phyloP scores from a whole-genome alignment of 2,329 filamentous ascomycete species.

The Tympanopsis confertula region DNA sequence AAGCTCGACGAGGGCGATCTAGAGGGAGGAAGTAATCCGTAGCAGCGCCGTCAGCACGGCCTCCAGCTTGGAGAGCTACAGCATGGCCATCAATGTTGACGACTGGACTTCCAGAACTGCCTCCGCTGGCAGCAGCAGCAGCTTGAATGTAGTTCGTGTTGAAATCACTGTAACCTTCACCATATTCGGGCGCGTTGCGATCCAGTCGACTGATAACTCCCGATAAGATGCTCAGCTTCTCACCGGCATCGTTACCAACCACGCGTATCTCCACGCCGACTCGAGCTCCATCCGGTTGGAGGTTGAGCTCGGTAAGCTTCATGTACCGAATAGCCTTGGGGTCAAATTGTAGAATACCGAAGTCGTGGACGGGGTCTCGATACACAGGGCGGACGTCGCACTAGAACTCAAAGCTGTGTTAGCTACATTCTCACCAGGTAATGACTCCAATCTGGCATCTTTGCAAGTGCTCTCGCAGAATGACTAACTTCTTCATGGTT shows the following conservation, averaged over 20 bases:
- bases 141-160: constrained; percentile 95
- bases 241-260: constrained; percentile 94
- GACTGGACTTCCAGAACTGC: constrained; percentile 95
- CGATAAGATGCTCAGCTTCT: constrained; percentile 94
- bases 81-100: constrained; percentile 90
- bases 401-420: too few relatives aligned
- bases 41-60: constrained; percentile 83
- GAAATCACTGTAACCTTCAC: constrained; percentile 96
- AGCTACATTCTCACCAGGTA: too few relatives aligned
- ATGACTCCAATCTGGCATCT: too few relatives aligned
- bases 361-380: constrained; percentile 95
- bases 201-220: constrained; percentile 94
- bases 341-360: constrained; percentile 92
- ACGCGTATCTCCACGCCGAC: constrained; percentile 93
- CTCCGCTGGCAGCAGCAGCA: constrained; percentile 88
- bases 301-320: constrained; percentile 67
- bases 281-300: constrained; percentile 72
- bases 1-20: constrained; percentile 75
- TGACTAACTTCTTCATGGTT: constrained; percentile 83
- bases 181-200: constrained; percentile 93
- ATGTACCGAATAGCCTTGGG: constrained; percentile 96
- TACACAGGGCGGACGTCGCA: constrained; percentile 86
- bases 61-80: constrained; percentile 86
- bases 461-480: neutral
- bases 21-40: constrained; percentile 96